phyloP scores from a whole-genome alignment of 768 basidiomycete species.

The Leucocoprinus leucothites region DNA sequence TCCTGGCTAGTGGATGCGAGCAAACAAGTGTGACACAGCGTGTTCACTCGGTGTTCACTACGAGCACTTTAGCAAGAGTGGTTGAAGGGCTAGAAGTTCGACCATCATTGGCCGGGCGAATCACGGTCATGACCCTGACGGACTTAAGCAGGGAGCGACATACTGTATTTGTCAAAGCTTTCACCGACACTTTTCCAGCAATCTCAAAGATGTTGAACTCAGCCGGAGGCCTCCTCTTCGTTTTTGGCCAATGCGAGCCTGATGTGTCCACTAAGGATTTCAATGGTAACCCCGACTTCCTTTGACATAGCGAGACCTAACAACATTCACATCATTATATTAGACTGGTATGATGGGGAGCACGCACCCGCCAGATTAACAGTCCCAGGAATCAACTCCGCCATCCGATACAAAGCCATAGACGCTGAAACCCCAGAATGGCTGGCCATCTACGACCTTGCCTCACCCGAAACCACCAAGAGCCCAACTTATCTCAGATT shows the following conservation, averaged over 20 bases:
- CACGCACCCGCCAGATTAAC: conserved; percentile 27
- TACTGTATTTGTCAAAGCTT: background rate
- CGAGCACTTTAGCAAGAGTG: no score
- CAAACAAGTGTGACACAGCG: no score
- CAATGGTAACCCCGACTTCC: conserved; percentile 19
- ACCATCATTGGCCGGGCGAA: no score
- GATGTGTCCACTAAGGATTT: conserved; percentile 24
- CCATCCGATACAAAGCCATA: conserved; percentile 25
- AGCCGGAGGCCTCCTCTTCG: conserved; percentile 22
- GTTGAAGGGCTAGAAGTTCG: no score
- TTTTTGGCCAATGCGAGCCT: conserved; percentile 24
- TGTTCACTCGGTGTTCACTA: no score
- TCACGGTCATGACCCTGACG: no score
- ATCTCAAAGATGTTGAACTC: background rate
- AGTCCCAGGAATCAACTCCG: conserved; percentile 23
- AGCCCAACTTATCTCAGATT: conserved; percentile 23
- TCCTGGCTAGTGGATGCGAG: no score
- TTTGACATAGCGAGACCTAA: background rate
- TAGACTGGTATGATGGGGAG: conserved; percentile 34
- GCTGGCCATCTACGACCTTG: conserved; percentile 28
- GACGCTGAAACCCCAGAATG: conserved; percentile 25
- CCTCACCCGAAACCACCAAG: conserved; percentile 19
- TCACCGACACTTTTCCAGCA: background rate
- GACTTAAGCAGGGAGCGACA: background rate
- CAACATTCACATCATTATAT: background rate